Evolutionary conservation across 371 early-diverging fungal species (phyloP), one percentile per base, ranked within the genome.

Genomic region (Fennellomyces sp.): DNA sequence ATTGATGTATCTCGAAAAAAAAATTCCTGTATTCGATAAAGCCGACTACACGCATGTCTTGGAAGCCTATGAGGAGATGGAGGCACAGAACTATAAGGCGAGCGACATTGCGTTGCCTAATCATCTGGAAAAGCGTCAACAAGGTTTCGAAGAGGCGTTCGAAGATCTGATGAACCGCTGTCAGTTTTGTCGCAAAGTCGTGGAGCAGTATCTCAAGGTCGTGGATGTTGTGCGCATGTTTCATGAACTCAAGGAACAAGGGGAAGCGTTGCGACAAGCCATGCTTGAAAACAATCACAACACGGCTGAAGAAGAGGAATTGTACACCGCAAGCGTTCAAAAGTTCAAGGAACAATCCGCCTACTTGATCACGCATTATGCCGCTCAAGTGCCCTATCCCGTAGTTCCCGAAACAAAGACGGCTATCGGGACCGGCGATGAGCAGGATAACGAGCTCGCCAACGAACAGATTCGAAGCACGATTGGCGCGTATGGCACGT

Each of bases 21-120:
- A 70, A n/a, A 68, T 83, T 17, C 66, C 69, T 11, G 76, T 73
- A 47, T 81, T 76, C 38, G 75, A 81, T 50, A 63, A 63, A 42
- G 75, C 62, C 2, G 33, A 45, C 2, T 81, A 80, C 35, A 59
- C 77, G 5, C 63, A 73, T 1, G 69, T 76, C 0, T 27, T 73
- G 47, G 75, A 80, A 31, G 66, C 72, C 0, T 81, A 78, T 54
- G 78, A 83, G 58, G 80, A 80, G 47, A 70, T 81, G 62, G 76
- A 80, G 21, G 71, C 73, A 23, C 23, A 72, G 2, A 33, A 61
- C 10, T 23, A 59, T 17, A 55, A 47, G 10, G 42, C 50, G 1
- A 52, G 55, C 7, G 21, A 23, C 3, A 25, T 7, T 17, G 17
- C 35, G 10, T 28, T 83, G 15, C 82, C 84, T 0, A 75, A 76